Evolutionary conservation across 2,329 filamentous ascomycete species (phyloP).

Genomic region (Fusarium nelsonii): DNA sequence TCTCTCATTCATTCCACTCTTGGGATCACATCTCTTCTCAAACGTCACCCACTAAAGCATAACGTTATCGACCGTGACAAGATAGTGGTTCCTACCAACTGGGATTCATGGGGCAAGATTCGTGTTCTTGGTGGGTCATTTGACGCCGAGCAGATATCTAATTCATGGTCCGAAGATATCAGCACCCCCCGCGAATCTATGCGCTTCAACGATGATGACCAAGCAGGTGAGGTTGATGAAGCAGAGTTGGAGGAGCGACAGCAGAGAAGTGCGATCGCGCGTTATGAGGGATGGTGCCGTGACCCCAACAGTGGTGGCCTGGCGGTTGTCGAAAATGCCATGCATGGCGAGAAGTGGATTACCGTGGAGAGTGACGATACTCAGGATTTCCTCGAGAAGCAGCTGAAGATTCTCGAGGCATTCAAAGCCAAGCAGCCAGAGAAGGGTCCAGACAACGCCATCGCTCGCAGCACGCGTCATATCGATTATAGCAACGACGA

Average conservation of each 20-base stretch:
- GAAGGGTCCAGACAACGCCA: constrained; percentile 49
- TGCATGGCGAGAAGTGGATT: constrained; percentile 53
- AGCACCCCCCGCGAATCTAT: constrained; percentile 63
- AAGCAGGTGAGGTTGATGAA: constrained; percentile 41
- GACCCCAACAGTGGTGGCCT: constrained; percentile 75
- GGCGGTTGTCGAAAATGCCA: constrained; percentile 56
- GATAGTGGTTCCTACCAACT: constrained; percentile 94
- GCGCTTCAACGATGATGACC: constrained; percentile 43
- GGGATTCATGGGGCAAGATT: constrained; percentile 99
- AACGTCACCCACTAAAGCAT: constrained; percentile 82
- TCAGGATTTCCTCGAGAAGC: constrained; percentile 80
- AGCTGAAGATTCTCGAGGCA: constrained; percentile 80
- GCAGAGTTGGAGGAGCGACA: constrained; percentile 39
- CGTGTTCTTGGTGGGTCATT: constrained; percentile 91
- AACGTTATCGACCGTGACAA: constrained; percentile 95
- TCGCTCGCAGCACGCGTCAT: constrained; percentile 43
- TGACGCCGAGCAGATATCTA: constrained; percentile 87
- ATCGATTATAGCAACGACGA: constrained; percentile 56
- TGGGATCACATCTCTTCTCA: constrained; percentile 85
- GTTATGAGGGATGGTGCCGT: constrained; percentile 83
- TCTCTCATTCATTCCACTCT: constrained; percentile 86
- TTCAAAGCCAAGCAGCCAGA: constrained; percentile 68
- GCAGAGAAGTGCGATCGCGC: constrained; percentile 72
- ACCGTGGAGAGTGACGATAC: constrained; percentile 67
- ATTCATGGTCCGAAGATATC: constrained; percentile 88